A percentile compares a stretch with the other conserved stretches of the same genome.
Conservation (phyloP, 2,329 filamentous ascomycete species). For the Zymoseptoria tritici region DNA sequence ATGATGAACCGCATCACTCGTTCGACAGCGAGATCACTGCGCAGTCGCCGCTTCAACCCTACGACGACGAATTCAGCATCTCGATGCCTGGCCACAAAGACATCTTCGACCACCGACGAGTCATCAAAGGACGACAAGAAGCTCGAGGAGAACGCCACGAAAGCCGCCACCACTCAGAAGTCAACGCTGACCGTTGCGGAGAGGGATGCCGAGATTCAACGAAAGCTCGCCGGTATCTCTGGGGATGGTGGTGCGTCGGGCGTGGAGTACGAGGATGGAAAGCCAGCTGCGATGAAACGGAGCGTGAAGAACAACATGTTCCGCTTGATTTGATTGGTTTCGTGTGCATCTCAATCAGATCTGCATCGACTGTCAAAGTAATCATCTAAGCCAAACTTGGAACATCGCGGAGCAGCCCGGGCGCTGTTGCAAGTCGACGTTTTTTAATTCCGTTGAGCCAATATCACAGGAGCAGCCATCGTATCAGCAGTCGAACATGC, state of each 20-base stretch:
- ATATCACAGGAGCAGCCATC: too few relatives aligned
- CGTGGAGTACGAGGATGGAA: conserved; percentile 67
- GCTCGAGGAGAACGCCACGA: conserved; percentile 9
- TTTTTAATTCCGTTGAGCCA: too few relatives aligned
- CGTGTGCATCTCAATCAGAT: background rate
- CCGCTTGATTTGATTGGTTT: conserved; percentile 49
- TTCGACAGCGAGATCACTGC: background rate
- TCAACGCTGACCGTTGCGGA: conserved; percentile 52
- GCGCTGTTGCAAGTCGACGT: too few relatives aligned
- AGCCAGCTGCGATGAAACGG: conserved; percentile 64
- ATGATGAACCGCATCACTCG: background rate
- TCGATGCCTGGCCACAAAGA: background rate
- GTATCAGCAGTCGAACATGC: too few relatives aligned
- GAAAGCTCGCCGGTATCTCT: conserved; percentile 58
- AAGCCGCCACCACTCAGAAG: conserved; percentile 16
- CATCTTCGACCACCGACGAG: background rate
- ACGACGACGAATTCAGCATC: background rate
- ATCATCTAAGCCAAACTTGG: background rate
- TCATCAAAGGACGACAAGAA: conserved; percentile 14
- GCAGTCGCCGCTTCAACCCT: background rate
- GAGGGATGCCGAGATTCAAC: conserved; percentile 58
- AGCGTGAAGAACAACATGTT: conserved; percentile 74
- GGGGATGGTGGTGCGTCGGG: conserved; percentile 66
- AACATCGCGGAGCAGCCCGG: too few relatives aligned
- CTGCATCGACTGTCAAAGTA: background rate